Evolutionary conservation across 2,329 filamentous ascomycete genomes (phyloP).

Genomic region (Ceratocystis harringtonii): DNA sequence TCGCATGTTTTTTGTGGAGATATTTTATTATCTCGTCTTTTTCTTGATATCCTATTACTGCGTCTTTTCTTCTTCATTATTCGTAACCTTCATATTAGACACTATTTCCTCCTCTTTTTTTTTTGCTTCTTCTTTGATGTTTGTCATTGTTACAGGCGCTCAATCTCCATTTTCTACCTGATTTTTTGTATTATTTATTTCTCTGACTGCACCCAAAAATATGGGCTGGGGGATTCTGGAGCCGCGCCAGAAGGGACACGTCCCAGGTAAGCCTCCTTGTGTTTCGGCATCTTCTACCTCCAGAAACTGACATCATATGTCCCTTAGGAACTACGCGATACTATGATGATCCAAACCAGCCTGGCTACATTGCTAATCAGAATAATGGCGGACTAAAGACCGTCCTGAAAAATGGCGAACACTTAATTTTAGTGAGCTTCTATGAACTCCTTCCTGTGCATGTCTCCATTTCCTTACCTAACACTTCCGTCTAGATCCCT

Average conservation of each 20-base stretch:
- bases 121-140: not conserved
- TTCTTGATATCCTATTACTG: not conserved
- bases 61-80: not conserved
- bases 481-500: conserved; percentile 34
- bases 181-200: not conserved
- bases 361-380: conserved; percentile 29
- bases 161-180: too few relatives aligned
- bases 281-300: conserved; percentile 15
- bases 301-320: not conserved
- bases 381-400: conserved; percentile 44
- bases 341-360: conserved; percentile 42
- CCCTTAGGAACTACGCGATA: conserved; percentile 45
- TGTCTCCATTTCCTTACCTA: not conserved
- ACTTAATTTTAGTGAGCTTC: conserved; percentile 56
- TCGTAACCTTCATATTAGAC: not conserved
- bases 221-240: conserved; percentile 55
- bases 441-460: not conserved
- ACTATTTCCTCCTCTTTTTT: conserved; percentile 1
- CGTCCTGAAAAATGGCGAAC: conserved; percentile 48
- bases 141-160: not conserved
- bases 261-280: conserved; percentile 45
- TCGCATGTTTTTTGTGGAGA: not conserved
- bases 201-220: conserved; percentile 10
- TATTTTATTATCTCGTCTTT: conserved; percentile 8
- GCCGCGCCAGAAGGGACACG: conserved; percentile 47